Evolutionary conservation across 345 rosid species (phyloP).

Genomic region (Brassica napus): Da-Ae NC_063438.1:5715001-5715500

Average conservation of each 20-base stretch:
- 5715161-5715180: conserved; percentile 89
- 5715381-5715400: conserved; percentile 94
- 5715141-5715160: conserved; percentile 84
- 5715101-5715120: conserved; percentile 92
- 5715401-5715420: conserved; percentile 85
- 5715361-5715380: conserved; percentile 83
- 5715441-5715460: conserved; percentile 89
- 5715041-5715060: conserved; percentile 90
- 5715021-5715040: conserved; percentile 86
- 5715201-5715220: conserved; percentile 82
- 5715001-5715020: conserved; percentile 60
- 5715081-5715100: conserved; percentile 82
- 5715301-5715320: background rate
- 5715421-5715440: conserved; percentile 74
- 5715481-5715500: conserved; percentile 37
- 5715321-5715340: background rate
- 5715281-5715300: background rate
- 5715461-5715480: conserved; percentile 89
- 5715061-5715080: conserved; percentile 86
- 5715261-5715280: background rate
- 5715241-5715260: conserved; percentile 66
- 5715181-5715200: conserved; percentile 87
- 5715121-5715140: conserved; percentile 84
- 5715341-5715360: conserved; percentile 90
- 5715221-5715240: conserved; percentile 96